Conservation (phyloP, 768 basidiomycete species). For the Wakefieldia striispora region DNA sequence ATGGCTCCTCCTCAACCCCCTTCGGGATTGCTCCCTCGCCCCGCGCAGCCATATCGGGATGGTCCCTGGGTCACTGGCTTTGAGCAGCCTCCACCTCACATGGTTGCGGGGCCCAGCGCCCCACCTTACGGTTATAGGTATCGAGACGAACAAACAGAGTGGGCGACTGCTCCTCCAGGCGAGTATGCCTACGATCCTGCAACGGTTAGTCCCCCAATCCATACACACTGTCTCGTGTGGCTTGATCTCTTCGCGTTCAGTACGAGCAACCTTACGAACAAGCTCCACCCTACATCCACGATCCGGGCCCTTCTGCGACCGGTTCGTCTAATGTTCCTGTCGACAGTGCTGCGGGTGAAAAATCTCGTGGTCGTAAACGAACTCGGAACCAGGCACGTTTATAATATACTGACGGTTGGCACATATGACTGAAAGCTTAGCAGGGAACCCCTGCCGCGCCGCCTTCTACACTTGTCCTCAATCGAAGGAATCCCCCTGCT, state of each 20-base stretch:
- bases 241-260: slow-evolving; percentile 28
- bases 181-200: slow-evolving; percentile 56
- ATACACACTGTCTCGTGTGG: not conserved
- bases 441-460: slow-evolving; percentile 65
- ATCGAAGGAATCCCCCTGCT: slow-evolving; percentile 61
- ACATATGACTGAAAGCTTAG: slow-evolving; percentile 3
- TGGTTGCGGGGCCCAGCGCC: slow-evolving; percentile 44
- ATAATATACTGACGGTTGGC: not conserved
- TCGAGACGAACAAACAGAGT: slow-evolving; percentile 52
- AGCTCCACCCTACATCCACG: slow-evolving; percentile 52
- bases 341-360: slow-evolving; percentile 36
- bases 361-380: slow-evolving; percentile 67
- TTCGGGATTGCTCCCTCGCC: slow-evolving; percentile 46
- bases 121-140: slow-evolving; percentile 59
- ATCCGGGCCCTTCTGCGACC: slow-evolving; percentile 46
- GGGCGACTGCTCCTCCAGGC: slow-evolving; percentile 42
- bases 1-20: slow-evolving; percentile 47
- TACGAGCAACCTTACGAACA: slow-evolving; percentile 61
- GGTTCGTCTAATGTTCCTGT: slow-evolving; percentile 37
- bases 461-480: slow-evolving; percentile 63
- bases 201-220: slow-evolving; percentile 36
- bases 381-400: slow-evolving; percentile 52
- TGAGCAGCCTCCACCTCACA: slow-evolving; percentile 46
- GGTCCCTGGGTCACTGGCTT: slow-evolving; percentile 58
- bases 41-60: slow-evolving; percentile 44